Evolutionary conservation across 2,329 filamentous ascomycete genomes (phyloP), one percentile per base, ranked within the genome.

Genomic region (Colletotrichum lupini): DNA sequence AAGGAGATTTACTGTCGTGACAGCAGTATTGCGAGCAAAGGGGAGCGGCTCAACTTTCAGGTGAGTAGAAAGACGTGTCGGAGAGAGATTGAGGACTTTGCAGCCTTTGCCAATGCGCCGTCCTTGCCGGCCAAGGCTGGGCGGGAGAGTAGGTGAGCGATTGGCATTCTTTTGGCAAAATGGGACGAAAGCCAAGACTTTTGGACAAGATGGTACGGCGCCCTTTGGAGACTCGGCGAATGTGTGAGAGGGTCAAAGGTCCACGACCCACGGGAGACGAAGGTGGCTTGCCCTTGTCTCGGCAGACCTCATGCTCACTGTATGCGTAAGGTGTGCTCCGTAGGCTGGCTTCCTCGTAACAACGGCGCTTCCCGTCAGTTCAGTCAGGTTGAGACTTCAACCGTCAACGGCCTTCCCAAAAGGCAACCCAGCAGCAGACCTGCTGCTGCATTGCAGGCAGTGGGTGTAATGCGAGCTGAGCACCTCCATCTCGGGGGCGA

Each of bases 41-140:
- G 19, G 19, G 65, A 59, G 26, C 52, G 52, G n/a, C 49, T 49
- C 42, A 49, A 49, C 42, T 22, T 28, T 58, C 24, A 55, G 46
- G 62, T 49, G 63, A 61, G 63, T 30, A 61, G 58, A 35, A 30
- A 59, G 19, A 61, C 6, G 32, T 24, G 60, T 59, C 30, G 49
- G 49, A 49, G 30, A 46, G 56, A 72, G 56, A 67, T 28, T 35
- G 67, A 53, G 58, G 26, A 35, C 42, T 63, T 19, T 56, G 11
- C n/a, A 28, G 14, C 16, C 12, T 61, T 42, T 65, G 67, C 70
- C 70, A 73, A 73, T 61, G 46, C 70, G 70, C 70, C 70, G 70
- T 70, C n/a, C 46, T 70, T 73, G 67, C 70, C 70, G 67, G 70
- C 67, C 70, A 73, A 73, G 70, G 60, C 70, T 73, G 70, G 70